Evolutionary conservation across 176 grass and related monocot species (phyloP).

Genomic region (Avena sativa): DNA sequence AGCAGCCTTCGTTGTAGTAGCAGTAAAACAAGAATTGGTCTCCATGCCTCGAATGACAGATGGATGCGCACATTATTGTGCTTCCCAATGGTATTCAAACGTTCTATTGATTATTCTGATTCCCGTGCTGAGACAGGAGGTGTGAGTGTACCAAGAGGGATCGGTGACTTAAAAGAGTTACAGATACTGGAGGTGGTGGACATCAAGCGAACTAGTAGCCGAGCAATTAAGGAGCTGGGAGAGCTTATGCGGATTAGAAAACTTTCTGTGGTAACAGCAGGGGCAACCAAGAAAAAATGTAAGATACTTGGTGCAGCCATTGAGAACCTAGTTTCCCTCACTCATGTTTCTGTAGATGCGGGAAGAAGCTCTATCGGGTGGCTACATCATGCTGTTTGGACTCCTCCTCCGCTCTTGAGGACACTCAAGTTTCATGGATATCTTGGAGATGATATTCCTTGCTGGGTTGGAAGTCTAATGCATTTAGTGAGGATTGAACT

Average conservation of each 20-base stretch:
- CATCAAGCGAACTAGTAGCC: neutral
- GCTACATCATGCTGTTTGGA: neutral
- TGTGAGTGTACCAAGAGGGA: conserved; percentile 12
- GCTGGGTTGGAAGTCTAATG: neutral
- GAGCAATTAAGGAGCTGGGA: conserved; percentile 17
- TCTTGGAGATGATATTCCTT: neutral
- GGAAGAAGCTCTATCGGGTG: neutral
- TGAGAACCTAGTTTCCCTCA: conserved; percentile 5
- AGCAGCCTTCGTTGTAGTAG: neutral
- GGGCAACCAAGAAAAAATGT: neutral
- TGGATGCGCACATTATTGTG: no score
- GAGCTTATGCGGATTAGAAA: conserved; percentile 22
- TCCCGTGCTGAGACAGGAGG: neutral
- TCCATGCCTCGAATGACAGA: no score
- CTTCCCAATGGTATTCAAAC: no score
- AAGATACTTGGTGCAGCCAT: neutral
- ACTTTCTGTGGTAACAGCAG: neutral
- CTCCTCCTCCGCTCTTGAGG: neutral
- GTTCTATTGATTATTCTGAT: no score
- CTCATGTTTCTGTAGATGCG: neutral
- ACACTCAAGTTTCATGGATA: neutral
- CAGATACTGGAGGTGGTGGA: conserved; percentile 22
- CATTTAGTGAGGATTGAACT: conserved; percentile 14
- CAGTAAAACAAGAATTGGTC: no score
- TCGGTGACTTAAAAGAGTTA: conserved; percentile 11